Base-by-base conservation (phyloP, 2,329 filamentous ascomycete genomes). In the Aureobasidium leucospermi region DNA sequence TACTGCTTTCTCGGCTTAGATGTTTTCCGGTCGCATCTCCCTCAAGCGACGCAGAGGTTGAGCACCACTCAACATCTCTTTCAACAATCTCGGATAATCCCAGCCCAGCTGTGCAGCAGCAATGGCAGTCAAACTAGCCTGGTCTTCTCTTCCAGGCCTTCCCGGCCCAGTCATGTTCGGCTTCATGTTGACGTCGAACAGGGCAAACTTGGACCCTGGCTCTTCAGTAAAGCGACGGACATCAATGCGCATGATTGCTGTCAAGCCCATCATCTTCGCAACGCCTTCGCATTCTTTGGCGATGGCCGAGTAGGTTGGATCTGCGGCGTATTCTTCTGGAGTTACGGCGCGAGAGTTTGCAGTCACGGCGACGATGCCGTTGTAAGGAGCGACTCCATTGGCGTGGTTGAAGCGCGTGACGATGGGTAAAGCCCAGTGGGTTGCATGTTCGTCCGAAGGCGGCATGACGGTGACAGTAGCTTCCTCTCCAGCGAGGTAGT, bases 121-220 rank as follows among this genome's bases (percentile, higher is more conserved):
- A 41, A 79, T 69, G 1, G 64, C 75, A 2, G 73, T 78, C 13
- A 80, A 62, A 61, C 78, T 78, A 0, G 76, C 75, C 64, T 81
- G 78, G 55, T 80, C 71, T 10, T 79, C 75, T 11, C 78, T 69
- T 0, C 76, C 76, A 0, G 77, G 76, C 13, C 77, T 69, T 3
- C 77, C 78, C 2, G 77, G 76, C 0, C 77, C 78, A 4, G 76
- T 79, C 72, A 78, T 78, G 49, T 78, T 78, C 15, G 78, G 78
- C 65, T 81, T 80, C 75, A 81, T 78, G 58, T 80, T 80, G 11
- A 81, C 70, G 66, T 81, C 77, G 63, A 81, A 81, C 16, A 80
- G 65, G 0, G 75, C 75, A 68, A 81, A 81, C 1, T 67, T 67
- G 0, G 67, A 70, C 0, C 67, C 67, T 6, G 53, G 52, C 16